phyloP scores from a whole-genome alignment of 352 stramenopile genomes.

The Pythium aphanidermatum region DNA sequence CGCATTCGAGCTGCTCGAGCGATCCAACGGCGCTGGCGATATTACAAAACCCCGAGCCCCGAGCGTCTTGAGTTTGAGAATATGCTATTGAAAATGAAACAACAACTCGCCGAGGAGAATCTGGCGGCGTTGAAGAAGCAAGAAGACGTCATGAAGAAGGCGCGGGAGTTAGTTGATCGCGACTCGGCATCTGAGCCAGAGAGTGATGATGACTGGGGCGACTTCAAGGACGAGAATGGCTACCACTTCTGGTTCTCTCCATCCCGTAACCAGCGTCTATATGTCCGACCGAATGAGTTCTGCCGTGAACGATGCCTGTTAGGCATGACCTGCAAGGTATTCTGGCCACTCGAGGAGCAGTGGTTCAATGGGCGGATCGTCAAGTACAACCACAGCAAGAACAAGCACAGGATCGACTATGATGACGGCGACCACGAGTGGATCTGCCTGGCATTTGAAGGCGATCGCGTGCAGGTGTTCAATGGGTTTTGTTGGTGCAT shows the following conservation, averaged over 20 bases:
- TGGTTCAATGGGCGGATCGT: slow-evolving; percentile 61
- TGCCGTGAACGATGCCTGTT: slow-evolving; percentile 47
- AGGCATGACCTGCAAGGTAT: slow-evolving; percentile 53
- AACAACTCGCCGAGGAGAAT: slow-evolving; percentile 45
- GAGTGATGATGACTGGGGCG: slow-evolving; percentile 73
- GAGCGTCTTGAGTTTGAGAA: slow-evolving; percentile 38
- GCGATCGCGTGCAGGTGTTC: slow-evolving; percentile 55
- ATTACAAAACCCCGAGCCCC: slow-evolving; percentile 32
- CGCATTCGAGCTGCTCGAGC: slow-evolving; percentile 28
- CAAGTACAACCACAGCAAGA: slow-evolving; percentile 50
- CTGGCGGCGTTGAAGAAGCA: slow-evolving; percentile 34
- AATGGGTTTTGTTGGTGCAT: slow-evolving; percentile 74
- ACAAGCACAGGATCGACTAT: slow-evolving; percentile 68
- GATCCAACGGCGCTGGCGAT: slow-evolving; percentile 52
- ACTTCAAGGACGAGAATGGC: slow-evolving; percentile 55
- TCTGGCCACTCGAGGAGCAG: slow-evolving; percentile 69
- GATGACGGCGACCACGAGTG: slow-evolving; percentile 77
- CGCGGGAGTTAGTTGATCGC: slow-evolving; percentile 34
- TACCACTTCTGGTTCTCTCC: slow-evolving; percentile 80
- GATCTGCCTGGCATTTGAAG: slow-evolving; percentile 33
- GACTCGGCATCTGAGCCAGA: slow-evolving; percentile 72
- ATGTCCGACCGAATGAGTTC: slow-evolving; percentile 63
- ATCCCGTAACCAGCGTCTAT: slow-evolving; percentile 47
- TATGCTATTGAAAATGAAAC: slow-evolving; percentile 45
- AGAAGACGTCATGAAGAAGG: slow-evolving; percentile 40